Base-by-base conservation (phyloP, 208 protist genomes). In the Wallacemonas sp. region DNA sequence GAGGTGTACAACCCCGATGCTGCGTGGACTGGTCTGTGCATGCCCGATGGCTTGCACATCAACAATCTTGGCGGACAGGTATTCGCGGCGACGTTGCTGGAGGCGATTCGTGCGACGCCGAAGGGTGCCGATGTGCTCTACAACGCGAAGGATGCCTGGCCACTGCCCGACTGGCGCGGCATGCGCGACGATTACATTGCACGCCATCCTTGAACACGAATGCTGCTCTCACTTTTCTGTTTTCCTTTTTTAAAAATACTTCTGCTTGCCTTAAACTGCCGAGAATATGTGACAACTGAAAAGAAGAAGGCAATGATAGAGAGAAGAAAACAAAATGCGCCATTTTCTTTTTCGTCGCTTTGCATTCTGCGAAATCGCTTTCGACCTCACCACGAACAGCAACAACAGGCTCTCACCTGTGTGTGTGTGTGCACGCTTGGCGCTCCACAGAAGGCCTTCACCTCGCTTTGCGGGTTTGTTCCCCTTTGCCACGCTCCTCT, bases 41-140 rank as follows among this genome's bases (percentile, higher is more conserved):
- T 83, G 37, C 29, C 24, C n/a, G 73, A 87, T 39, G 80, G 70
- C 1, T 60, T 87, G 4, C 76, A 87, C 59, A 65, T 87, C 53
- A 80, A 78, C 37, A 22, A 55, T 6, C 17, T 29, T 9, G 80
- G 76, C 5, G 76, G 67, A 9, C 27, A 44, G 36, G 41, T 81
- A 5, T 17, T 83, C 12, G 78, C 71, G 38, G 66, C 65, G n/a
- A 72, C 73, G 1, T 48, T 87, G 50, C 61, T 73, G 45, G 55
- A 71, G 19, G 68, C 70, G 1, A 60, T 87, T 3, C 62, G 58
- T 15, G 36, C 36, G 9, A 71, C 81, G 0, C 61, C 71, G 5
- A 15, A 48, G 0, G 68, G 17, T 57, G 50, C 29, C 12, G 48
- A 59, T 30, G 41, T 66, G 27, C 68, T 63, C 3, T 41, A 34